Evolutionary conservation across 192 early-diverging fungal species (phyloP), one percentile per base, ranked within the genome.

Genomic region (Chytriomyces confervae): DNA sequence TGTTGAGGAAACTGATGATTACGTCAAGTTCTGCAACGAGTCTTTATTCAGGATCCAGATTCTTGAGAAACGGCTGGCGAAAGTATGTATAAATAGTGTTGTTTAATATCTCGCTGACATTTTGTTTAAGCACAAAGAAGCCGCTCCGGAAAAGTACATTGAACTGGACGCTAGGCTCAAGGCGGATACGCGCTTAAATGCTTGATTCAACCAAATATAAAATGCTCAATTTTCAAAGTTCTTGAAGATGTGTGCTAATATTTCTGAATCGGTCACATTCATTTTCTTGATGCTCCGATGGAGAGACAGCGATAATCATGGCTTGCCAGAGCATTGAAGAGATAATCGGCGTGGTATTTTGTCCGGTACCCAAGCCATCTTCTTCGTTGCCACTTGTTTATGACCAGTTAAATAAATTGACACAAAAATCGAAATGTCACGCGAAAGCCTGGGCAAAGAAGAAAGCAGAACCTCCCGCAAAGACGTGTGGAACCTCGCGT

Each of bases 31-130:
- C 74, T 88, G 87, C 72, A 87, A 88, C 67, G 89, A 88, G 44
- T 86, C 89, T 48, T 71, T 90, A 50, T 90, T 90, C 78, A 85
- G 80, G 65, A 90, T 88, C 9, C 86, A 88, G 48, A 87, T 90
- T 61, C 76, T 90, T 60, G 89, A 90, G 74, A 90, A 90, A 77
- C 60, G 89, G n/a, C 61, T 87, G 49, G 89, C 89, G 5, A 87
- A 88, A 85, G 88, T 86, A 86, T 18, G 64, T 61, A 4, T 18
- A n/a, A 27, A 7, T 27, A 49, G 61, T 36, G 16, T 65, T 66
- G 5, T 45, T 6, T 0, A 65, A 4, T 44, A 45, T 23, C 16
- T 24, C 46, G 3, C 13, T 20, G 43, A 29, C 29, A n/a, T 44
- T 60, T 18, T 51, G 43, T 61, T 77, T 2, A 67, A 87, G 86